Conservation (phyloP, 2,329 filamentous ascomycete species). For the Cryoendolithus antarcticus region DNA sequence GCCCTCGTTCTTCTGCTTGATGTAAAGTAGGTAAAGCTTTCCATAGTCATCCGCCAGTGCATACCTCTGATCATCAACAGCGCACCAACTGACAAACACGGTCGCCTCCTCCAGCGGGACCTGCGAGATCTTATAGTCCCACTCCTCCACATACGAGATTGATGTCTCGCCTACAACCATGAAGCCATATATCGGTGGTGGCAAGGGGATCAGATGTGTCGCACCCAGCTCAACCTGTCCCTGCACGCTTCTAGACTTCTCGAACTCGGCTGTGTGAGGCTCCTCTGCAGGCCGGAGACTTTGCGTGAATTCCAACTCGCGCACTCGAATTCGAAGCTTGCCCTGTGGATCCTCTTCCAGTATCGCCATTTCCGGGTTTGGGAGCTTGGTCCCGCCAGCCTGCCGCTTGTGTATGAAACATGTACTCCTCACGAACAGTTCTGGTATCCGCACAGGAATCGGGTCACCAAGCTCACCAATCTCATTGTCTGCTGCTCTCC, state of each 20-base stretch:
- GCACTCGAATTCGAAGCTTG: constrained; percentile 42
- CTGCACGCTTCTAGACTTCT: constrained; percentile 36
- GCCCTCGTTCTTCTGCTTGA: constrained; percentile 51
- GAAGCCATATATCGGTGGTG: constrained; percentile 40
- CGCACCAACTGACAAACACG: constrained; percentile 85
- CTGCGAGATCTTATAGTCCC: constrained; percentile 51
- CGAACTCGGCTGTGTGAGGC: constrained; percentile 39
- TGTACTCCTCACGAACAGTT: constrained; percentile 54
- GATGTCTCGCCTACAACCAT: constrained; percentile 48
- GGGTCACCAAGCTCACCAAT: constrained; percentile 50
- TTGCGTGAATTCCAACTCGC: constrained; percentile 41
- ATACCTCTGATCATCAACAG: constrained; percentile 69
- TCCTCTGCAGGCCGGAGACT: constrained; percentile 32
- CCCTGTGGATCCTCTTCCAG: constrained; percentile 49
- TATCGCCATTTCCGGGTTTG: constrained; percentile 49
- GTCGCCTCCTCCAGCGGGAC: constrained; percentile 58
- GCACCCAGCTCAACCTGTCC: constrained; percentile 47
- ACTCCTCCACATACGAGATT: constrained; percentile 72
- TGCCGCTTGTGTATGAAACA: constrained; percentile 49
- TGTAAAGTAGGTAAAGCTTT: constrained; percentile 68
- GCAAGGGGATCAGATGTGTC: constrained; percentile 49
- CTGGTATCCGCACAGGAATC: constrained; percentile 49
- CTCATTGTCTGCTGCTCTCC: constrained; percentile 30
- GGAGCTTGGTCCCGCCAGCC: constrained; percentile 20
- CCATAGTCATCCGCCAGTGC: constrained; percentile 91